Conservation (phyloP, 2,329 filamentous ascomycete species). For the Periconia digitata region DNA sequence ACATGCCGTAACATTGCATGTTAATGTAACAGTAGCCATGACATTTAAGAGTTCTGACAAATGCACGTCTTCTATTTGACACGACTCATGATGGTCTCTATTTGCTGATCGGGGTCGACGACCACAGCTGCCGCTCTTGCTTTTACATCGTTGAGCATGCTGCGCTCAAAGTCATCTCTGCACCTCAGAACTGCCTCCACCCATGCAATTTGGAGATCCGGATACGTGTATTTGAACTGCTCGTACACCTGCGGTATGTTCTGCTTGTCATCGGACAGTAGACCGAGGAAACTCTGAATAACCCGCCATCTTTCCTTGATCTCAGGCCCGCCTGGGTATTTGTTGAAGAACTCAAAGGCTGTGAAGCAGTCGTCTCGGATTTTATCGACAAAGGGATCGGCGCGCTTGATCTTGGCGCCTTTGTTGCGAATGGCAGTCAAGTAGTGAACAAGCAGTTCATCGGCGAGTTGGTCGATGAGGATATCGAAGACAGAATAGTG, state of each 20-base stretch:
- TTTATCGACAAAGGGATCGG: slow-evolving; percentile 88
- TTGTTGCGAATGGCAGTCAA: slow-evolving; percentile 84
- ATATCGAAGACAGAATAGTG: slow-evolving; percentile 88
- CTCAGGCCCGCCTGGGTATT: slow-evolving; percentile 53
- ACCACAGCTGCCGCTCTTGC: slow-evolving; percentile 82
- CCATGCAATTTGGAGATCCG: slow-evolving; percentile 94
- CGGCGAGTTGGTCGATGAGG: slow-evolving; percentile 88
- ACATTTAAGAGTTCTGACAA: not conserved
- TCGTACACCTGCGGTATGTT: slow-evolving; percentile 77
- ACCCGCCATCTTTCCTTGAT: slow-evolving; percentile 94
- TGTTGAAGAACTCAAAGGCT: slow-evolving; percentile 85
- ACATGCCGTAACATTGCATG: not conserved
- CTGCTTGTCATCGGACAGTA: slow-evolving; percentile 76
- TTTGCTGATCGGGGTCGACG: slow-evolving; percentile 68
- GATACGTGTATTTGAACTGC: slow-evolving; percentile 81
- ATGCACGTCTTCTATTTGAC: slow-evolving; percentile 61
- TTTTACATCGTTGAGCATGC: slow-evolving; percentile 87
- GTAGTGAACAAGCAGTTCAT: slow-evolving; percentile 87
- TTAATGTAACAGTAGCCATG: not conserved
- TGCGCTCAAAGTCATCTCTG: slow-evolving; percentile 90
- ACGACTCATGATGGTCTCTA: slow-evolving; percentile 93
- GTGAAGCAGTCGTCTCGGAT: slow-evolving; percentile 90
- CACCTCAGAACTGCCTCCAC: slow-evolving; percentile 86
- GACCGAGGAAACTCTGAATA: slow-evolving; percentile 77
- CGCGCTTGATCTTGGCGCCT: slow-evolving; percentile 81